phyloP scores from a whole-genome alignment of 306 rosid genomes.

The Vigna reflexopilosa region DNA sequence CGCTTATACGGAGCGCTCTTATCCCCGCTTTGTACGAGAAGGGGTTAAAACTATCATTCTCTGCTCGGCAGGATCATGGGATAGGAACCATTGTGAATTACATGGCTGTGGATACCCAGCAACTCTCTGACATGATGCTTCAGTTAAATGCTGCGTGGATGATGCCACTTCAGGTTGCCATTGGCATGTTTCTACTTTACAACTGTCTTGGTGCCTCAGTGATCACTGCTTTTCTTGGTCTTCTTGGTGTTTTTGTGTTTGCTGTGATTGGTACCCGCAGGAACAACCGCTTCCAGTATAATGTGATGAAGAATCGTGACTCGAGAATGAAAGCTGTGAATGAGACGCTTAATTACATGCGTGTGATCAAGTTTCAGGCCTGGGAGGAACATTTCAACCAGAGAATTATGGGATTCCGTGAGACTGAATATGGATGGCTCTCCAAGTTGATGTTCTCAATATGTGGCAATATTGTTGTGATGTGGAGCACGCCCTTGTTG shows the following conservation, averaged over 20 bases:
- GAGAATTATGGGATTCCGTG: constrained; percentile 61
- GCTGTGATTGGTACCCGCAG: constrained; percentile 45
- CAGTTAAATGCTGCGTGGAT: constrained; percentile 71
- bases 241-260: constrained; percentile 50
- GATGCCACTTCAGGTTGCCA: constrained; percentile 68
- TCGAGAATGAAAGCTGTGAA: constrained; percentile 80
- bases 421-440: constrained; percentile 66
- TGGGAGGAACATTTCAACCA: constrained; percentile 80
- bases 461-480: constrained; percentile 53
- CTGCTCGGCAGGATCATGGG: constrained; percentile 76
- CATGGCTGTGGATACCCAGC: constrained; percentile 91
- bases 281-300: constrained; percentile 59
- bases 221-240: constrained; percentile 52
- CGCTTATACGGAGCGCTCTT: constrained; percentile 66
- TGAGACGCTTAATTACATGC: constrained; percentile 83
- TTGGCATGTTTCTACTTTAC: constrained; percentile 63
- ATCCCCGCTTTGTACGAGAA: constrained; percentile 70
- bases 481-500: constrained; percentile 71
- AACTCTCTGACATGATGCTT: constrained; percentile 80
- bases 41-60: constrained; percentile 66
- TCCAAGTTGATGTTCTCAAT: constrained; percentile 71
- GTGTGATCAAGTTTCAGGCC: constrained; percentile 91
- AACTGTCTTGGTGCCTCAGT: constrained; percentile 57
- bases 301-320: constrained; percentile 74
- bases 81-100: constrained; percentile 82